These are phyloP conservation scores for Aspergillus niger DNA, from an alignment of 2,329 filamentous ascomycete genomes.

Conservation along the genomic window DNA sequence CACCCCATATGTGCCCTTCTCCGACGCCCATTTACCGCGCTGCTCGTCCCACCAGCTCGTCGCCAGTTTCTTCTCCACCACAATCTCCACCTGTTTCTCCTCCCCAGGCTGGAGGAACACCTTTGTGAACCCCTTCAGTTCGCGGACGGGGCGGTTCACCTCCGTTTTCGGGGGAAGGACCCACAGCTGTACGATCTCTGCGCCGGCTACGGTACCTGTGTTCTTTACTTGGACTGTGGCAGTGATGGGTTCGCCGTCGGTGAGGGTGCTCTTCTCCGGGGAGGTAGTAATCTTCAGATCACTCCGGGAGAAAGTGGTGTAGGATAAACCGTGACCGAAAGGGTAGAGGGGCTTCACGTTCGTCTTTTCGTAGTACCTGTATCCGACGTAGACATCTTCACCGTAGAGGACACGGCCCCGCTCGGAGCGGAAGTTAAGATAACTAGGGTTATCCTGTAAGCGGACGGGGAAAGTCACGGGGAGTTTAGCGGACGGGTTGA, in stretches of 20 bases:
- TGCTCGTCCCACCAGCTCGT: slow-evolving; percentile 72
- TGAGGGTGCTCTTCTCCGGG: slow-evolving; percentile 38
- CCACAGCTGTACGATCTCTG: slow-evolving; percentile 60
- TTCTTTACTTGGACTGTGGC: slow-evolving; percentile 55
- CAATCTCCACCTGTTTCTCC: slow-evolving; percentile 59
- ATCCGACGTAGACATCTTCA: slow-evolving; percentile 79
- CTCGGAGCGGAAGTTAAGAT: slow-evolving; percentile 72
- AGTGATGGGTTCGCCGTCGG: slow-evolving; percentile 50
- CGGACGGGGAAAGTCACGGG: slow-evolving; percentile 71
- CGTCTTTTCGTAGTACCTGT: slow-evolving; percentile 76
- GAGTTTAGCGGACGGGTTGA: slow-evolving; percentile 74
- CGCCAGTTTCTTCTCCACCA: slow-evolving; percentile 63
- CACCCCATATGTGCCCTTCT: slow-evolving; percentile 66
- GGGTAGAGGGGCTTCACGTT: slow-evolving; percentile 68
- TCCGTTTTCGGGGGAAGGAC: slow-evolving; percentile 49
- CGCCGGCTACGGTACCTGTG: slow-evolving; percentile 54
- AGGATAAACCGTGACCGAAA: slow-evolving; percentile 79
- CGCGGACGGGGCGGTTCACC: slow-evolving; percentile 60
- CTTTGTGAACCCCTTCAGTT: slow-evolving; percentile 68
- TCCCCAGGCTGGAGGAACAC: slow-evolving; percentile 63
- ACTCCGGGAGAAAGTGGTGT: slow-evolving; percentile 67
- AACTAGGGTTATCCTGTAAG: slow-evolving; percentile 71
- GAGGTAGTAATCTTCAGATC: slow-evolving; percentile 43
- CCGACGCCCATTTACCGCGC: slow-evolving; percentile 64
- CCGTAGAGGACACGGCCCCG: slow-evolving; percentile 73